Base-by-base conservation (phyloP, 441 rosid species). In the Melastoma candidum region DNA sequence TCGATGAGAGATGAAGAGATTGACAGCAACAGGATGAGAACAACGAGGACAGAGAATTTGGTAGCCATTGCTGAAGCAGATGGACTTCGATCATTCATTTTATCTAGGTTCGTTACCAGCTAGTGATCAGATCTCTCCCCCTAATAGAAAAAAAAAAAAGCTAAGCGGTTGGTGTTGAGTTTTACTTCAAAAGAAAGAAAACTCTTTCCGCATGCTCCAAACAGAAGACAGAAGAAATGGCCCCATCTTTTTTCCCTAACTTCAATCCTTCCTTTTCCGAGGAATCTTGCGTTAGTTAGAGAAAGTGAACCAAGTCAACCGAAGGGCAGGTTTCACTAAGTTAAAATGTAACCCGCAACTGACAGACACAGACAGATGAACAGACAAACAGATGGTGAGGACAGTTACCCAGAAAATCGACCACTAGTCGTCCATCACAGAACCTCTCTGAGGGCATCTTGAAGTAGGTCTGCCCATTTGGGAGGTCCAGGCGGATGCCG, bases 361-460 rank as follows among this genome's bases (percentile, higher is more conserved):
- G 41, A 52, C 27, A 39, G 43, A 2, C 46, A 39, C 24, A 11
- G 17, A 24, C 12, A 52, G 2, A 12, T n/a, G 44, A 7, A 27
- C 54, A 51, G 14, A 7, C 56, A 36, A 1, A 10, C 12, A 17
- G 10, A 52, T 13, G 56, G 56, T 25, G 36, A 13, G 46, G 36
- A 8, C 2, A 10, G 61, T 84, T 79, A 85, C 95, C 71, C 50
- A 77, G 66, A 57, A 72, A 79, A 54, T 84, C 92, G 17, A 84
- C 13, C 9, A 77, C 24, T 61, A 84, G 87, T 1, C 85, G 85
- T 53, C 87, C 92, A 24, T 83, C 78, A 39, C 74, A 77, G 46
- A 73, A 81, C 57, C 92, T 77, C 13, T 71, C 80, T 0, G 83
- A 50, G 3, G 83, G 65, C 46, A 63, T 60, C 57, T 74, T 68